Evolutionary conservation across 176 grass and related monocot species (phyloP).

Genomic region (Guadua angustifolia): DNA sequence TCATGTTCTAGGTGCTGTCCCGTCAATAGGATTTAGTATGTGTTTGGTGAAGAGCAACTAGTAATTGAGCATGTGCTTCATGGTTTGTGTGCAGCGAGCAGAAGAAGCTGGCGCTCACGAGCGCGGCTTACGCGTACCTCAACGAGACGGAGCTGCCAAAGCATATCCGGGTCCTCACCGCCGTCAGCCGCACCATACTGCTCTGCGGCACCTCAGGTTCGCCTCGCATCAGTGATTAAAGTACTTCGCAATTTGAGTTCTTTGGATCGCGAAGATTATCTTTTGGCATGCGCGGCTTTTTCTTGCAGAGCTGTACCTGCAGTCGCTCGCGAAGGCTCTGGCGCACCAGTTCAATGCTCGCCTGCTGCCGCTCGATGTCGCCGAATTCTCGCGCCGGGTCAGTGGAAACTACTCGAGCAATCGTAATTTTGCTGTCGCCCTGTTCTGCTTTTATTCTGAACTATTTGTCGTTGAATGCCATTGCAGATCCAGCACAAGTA

Average conservation of each 20-base stretch:
- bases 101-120: slow-evolving; percentile 61
- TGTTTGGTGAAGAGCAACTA: slow-evolving; percentile 32
- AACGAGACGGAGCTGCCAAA: slow-evolving; percentile 55
- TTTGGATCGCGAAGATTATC: neutral
- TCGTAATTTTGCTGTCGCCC: neutral
- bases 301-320: slow-evolving; percentile 69
- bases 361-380: slow-evolving; percentile 67
- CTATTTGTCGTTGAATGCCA: slow-evolving; percentile 3
- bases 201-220: slow-evolving; percentile 80
- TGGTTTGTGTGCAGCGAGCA: slow-evolving; percentile 63
- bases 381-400: slow-evolving; percentile 62
- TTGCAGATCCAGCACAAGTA: slow-evolving; percentile 85
- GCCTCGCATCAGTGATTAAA: neutral
- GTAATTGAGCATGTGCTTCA: slow-evolving; percentile 24
- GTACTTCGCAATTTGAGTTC: neutral
- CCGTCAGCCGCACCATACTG: slow-evolving; percentile 73
- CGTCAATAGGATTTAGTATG: neutral
- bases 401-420: neutral
- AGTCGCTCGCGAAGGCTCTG: slow-evolving; percentile 72
- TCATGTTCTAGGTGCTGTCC: slow-evolving; percentile 11
- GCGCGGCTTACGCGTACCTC: slow-evolving; percentile 69
- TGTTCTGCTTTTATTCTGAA: slow-evolving; percentile 36
- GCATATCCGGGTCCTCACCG: slow-evolving; percentile 60
- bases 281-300: neutral
- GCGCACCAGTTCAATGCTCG: slow-evolving; percentile 67